These are phyloP conservation scores for Vaccinium darrowii DNA, from an alignment of 148 eudicot genomes.

Conservation along the genomic window DNA sequence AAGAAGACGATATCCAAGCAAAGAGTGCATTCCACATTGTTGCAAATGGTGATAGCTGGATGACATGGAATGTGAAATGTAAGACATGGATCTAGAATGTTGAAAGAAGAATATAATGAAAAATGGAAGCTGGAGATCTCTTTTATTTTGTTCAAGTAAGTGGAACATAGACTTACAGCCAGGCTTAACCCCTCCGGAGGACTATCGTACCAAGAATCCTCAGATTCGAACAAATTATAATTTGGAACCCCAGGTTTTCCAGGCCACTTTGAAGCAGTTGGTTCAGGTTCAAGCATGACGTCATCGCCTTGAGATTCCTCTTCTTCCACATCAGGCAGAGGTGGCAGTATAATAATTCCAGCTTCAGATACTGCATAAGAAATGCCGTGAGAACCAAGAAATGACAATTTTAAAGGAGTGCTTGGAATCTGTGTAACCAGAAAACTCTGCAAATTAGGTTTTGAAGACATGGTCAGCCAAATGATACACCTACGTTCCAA, in stretches of 20 bases:
- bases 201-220: slow-evolving; percentile 78
- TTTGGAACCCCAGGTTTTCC: slow-evolving; percentile 50
- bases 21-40: slow-evolving; percentile 84
- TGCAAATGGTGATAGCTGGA: slow-evolving; percentile 91
- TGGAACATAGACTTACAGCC: slow-evolving; percentile 47
- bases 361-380: slow-evolving; percentile 64
- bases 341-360: slow-evolving; percentile 69
- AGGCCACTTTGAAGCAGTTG: slow-evolving; percentile 59
- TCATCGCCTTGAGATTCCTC: slow-evolving; percentile 27
- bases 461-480: not conserved
- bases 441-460: not conserved
- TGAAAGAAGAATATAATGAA: slow-evolving; percentile 13
- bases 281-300: slow-evolving; percentile 39
- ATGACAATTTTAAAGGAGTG: not conserved
- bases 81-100: slow-evolving; percentile 2
- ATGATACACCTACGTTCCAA: not conserved
- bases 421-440: not conserved
- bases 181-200: slow-evolving; percentile 80
- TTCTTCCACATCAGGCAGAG: slow-evolving; percentile 34
- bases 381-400: slow-evolving; percentile 10
- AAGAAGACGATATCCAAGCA: slow-evolving; percentile 85
- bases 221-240: slow-evolving; percentile 54
- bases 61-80: slow-evolving; percentile 20
- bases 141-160: not conserved
- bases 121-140: not conserved